Base-by-base conservation (phyloP, 2,329 filamentous ascomycete genomes). In the Pseudocercospora cruenta region DNA sequence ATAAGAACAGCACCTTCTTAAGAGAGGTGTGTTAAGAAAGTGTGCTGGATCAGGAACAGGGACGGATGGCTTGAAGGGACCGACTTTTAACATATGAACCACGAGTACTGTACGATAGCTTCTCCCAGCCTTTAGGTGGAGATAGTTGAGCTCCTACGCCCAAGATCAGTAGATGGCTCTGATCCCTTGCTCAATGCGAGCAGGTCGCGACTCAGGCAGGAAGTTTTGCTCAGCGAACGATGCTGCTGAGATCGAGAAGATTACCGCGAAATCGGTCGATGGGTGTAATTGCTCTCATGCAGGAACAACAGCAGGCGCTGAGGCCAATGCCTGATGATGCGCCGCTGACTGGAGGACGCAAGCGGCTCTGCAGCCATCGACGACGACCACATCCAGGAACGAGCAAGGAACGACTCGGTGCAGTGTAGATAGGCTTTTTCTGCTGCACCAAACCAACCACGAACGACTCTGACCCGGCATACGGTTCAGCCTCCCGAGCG, bases 301-400 rank as follows among this genome's bases (percentile, higher is more conserved):
- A 55, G 51, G 51, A 55, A 55, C 51, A 26, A 31, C 51, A 16
- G 33, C 21, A 31, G 51, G 51, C 24, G 51, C 51, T 55, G 51
- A 31, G 51, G 51, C 24, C 51, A 55, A 51, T 51, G 47, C 21
- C 22, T 22, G 58, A 45, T 53, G 59, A 33, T 47, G 55, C 68
- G 65, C 68, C 68, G 66, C 65, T 67, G 65, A 70, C 68, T 63
- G 53, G 60, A 14, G n/a, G 24, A 19, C 31, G 66, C 60, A 58
- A 53, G 63, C 51, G 26, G 21, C 39, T 36, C 60, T 47, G 51
- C 47, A 51, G 47, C 22, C 19, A 51, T 51, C 47, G 19, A 19
- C 51, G 51, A 62, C 68, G 55, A 67, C 66, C 59, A 68, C 54
- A 58, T 60, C 39, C 68, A 70, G 68, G 66, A 64, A 70, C 68